Evolutionary conservation across 2,329 filamentous ascomycete genomes (phyloP), one percentile per base, ranked within the genome.

Genomic region (Aspergillus melleus): DNA sequence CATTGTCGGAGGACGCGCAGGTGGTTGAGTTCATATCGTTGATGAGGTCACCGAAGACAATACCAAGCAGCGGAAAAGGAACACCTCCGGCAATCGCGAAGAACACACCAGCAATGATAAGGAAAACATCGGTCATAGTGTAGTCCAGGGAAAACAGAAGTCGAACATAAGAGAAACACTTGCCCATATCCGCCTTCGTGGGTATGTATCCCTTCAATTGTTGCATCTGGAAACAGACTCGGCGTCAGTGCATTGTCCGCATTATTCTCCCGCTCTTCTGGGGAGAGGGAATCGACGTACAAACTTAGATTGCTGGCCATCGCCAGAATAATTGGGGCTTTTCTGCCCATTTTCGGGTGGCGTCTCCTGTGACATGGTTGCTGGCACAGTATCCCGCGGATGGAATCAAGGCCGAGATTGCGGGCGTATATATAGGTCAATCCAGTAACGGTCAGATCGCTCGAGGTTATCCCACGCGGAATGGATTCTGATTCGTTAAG

Each of bases 41-140:
- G 57, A 77, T 69, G n/a, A 78, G 66, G 51, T 77, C 67, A 55
- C 76, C 76, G 49, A 77, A 77, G 6, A 78, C 68, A 51, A 78
- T 75, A 3, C 70, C 74, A 16, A 78, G 70, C 2, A 78, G 57
- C 10, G 76, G 75, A 44, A 76, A 76, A 4, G 75, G 75, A 10
- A 78, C 64, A 6, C 76, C 76, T 2, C 73, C 68, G 9, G 73
- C 74, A 42, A 76, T 74, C 19, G 72, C 72, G 39, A 68, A 69
- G 52, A 74, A 58, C 2, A 68, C 60, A 10, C 73, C 74, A 26
- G 62, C 54, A 9, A 70, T 32, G 4, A 74, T 70, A 19, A 74
- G 63, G 10, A 65, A 22, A 11, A 72, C 65, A 47, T 74, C 72
- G 54, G 50, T 61, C n/a, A 60, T 64, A 26, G 66, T 69, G 42